Evolutionary conservation across 495 filamentous ascomycete genomes (phyloP).

Genomic region (Aspergillus haitiensis): DNA sequence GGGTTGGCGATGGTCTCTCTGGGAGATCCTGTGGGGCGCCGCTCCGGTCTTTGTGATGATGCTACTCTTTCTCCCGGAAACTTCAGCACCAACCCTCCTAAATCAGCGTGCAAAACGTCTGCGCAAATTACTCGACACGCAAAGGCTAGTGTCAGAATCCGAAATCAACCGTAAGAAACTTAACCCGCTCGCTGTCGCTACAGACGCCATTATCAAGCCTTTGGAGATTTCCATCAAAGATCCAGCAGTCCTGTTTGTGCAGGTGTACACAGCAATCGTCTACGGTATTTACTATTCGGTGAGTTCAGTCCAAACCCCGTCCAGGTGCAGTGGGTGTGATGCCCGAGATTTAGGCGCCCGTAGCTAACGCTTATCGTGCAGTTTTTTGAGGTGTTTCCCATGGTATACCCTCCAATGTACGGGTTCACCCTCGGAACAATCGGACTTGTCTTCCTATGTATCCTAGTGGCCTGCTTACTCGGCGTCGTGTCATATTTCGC

Average conservation of each 20-base stretch:
- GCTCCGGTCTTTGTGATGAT: constrained; percentile 30
- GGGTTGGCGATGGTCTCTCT: constrained; percentile 49
- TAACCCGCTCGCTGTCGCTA: constrained; percentile 21
- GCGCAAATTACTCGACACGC: constrained; percentile 34
- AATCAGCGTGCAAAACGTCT: constrained; percentile 54
- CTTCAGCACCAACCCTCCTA: constrained; percentile 55
- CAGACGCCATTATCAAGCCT: constrained; percentile 12
- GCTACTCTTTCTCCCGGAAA: constrained; percentile 53
- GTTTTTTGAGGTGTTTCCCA: no score
- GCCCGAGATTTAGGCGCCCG: constrained; percentile 29
- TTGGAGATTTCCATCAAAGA: constrained; percentile 13
- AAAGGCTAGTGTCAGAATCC: constrained; percentile 30
- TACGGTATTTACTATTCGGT: constrained; percentile 45
- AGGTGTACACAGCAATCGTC: constrained; percentile 24
- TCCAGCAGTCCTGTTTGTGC: constrained; percentile 14
- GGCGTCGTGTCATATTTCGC: no score
- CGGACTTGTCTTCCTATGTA: no score
- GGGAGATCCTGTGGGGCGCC: constrained; percentile 38
- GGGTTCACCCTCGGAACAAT: no score
- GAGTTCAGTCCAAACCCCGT: constrained; percentile 51
- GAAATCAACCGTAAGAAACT: constrained; percentile 35
- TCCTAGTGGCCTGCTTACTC: no score
- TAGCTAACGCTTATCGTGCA: constrained; percentile 38
- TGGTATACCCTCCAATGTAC: no score
- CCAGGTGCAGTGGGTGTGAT: constrained; percentile 38